A percentile compares a stretch with the other conserved stretches of the same genome.
Conservation (phyloP, 306 rosid genomes). For the Mimosa pudica region DNA sequence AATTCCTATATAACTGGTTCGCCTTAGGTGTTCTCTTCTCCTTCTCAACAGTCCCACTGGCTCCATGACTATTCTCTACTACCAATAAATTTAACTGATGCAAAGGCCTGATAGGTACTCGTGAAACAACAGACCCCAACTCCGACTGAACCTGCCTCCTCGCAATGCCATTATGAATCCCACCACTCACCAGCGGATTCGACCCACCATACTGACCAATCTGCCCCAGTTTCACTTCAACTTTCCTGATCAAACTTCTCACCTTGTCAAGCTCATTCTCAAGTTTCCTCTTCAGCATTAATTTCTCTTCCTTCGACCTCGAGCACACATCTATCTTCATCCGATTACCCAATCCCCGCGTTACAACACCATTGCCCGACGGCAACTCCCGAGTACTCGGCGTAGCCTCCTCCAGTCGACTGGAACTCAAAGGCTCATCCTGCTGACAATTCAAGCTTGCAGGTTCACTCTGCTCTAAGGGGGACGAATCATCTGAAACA, state of each 20-base stretch:
- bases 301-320: conserved; percentile 61
- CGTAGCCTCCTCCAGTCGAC: conserved; percentile 17
- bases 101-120: conserved; percentile 62
- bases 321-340: conserved; percentile 47
- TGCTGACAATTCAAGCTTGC: conserved; percentile 20
- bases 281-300: conserved; percentile 66
- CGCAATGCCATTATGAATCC: conserved; percentile 50
- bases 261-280: conserved; percentile 65
- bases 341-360: conserved; percentile 40
- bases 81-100: conserved; percentile 66
- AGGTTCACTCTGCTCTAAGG: conserved; percentile 44
- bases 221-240: conserved; percentile 81
- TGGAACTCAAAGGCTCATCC: conserved; percentile 27
- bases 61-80: conserved; percentile 72
- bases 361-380: conserved; percentile 46
- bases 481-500: conserved; percentile 51
- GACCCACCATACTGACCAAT: conserved; percentile 44
- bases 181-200: conserved; percentile 40
- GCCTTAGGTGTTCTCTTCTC: conserved; percentile 97
- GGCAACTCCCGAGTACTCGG: conserved; percentile 43
- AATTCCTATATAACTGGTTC: conserved; percentile 81
- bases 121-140: conserved; percentile 65
- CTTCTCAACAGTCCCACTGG: conserved; percentile 72
- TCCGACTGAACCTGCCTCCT: conserved; percentile 68
- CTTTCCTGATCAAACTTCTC: conserved; percentile 68